These are phyloP conservation scores for Cystofilobasidium ferigula DNA, from an alignment of 768 basidiomycete species.

Conservation along the genomic window DNA sequence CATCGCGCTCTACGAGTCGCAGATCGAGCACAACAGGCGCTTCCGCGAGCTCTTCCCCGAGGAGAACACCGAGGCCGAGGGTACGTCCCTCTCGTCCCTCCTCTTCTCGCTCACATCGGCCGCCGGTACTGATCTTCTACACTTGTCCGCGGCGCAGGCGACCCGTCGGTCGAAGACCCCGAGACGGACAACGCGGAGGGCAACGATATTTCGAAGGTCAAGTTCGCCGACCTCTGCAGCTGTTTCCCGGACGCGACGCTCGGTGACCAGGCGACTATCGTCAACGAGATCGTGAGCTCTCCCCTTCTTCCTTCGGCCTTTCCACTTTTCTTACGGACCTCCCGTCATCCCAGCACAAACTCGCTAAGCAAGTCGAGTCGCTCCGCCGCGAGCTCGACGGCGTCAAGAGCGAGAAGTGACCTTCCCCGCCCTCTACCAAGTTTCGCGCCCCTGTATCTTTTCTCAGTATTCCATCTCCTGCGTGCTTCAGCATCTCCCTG, in stretches of 20 bases:
- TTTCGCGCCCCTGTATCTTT: too few relatives aligned
- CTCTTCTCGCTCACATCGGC: neutral
- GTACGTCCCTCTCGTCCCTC: neutral
- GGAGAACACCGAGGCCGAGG: constrained; percentile 5
- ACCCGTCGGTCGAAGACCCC: constrained; percentile 17
- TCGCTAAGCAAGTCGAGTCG: neutral
- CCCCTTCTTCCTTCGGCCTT: neutral
- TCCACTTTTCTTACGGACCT: neutral
- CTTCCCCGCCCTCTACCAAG: too few relatives aligned
- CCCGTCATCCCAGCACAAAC: neutral
- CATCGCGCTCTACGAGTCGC: constrained; percentile 68
- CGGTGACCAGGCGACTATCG: constrained; percentile 20
- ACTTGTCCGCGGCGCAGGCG: too few relatives aligned
- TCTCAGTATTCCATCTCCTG: too few relatives aligned
- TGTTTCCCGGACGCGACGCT: constrained; percentile 23
- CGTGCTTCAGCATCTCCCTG: too few relatives aligned
- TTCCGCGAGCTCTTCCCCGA: constrained; percentile 23
- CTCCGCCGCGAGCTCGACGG: neutral
- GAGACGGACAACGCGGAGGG: constrained; percentile 15
- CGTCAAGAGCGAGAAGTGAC: neutral
- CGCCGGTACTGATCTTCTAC: neutral
- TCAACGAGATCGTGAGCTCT: constrained; percentile 18
- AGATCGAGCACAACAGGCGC: constrained; percentile 26
- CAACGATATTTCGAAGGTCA: neutral
- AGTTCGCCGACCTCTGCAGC: constrained; percentile 13